Evolutionary conservation across 2,329 filamentous ascomycete genomes (phyloP), one percentile per base, ranked within the genome.

Genomic region (Calcarisporium arbuscula): DNA sequence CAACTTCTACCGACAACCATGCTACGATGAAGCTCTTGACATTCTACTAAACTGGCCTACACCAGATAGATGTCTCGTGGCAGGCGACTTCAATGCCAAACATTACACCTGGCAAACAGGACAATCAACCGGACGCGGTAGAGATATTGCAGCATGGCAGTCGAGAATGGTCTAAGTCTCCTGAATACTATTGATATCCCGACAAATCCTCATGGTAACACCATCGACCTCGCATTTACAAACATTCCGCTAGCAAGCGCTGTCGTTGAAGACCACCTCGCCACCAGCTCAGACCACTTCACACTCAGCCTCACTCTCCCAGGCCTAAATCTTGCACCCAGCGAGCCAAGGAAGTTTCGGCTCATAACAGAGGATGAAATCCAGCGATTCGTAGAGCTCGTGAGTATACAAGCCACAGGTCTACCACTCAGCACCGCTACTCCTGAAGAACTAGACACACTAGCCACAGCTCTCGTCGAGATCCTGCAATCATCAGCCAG

Each of bases 1-100:
- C 18, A 42, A 45, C 35, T 39, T 39, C 38, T 43, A 45, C 32
- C n/a, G 43, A 17, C 34, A 43, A 20, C 39, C 34, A 19, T 30
- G 34, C 26, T 29, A 37, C 17, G 30, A 36, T 14, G 38, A 30
- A 21, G 40, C 42, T 9, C 29, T 42, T 8, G 34, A 45, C 16
- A 30, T 32, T 14, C 30, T 45, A 15, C 38, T 40, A 14, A 27
- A 32, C 22, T 41, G 34, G 43, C 29, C 26, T 11, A n/a, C 35
- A 16, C 43, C 38, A 10, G 30, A 31, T 14, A 32, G 33, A 20
- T 41, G 38, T 22, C 35, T 46, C 6, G 37, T 46, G 10, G 21
- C 21, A 8, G 30, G 30, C n/a, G 21, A 32, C 21, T 32, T 32
- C 21, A 32, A 32, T 16, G 21, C 30, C 0, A 17, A 15, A 4